Conservation (phyloP, 441 rosid species). For the Geranium incanum region DNA sequence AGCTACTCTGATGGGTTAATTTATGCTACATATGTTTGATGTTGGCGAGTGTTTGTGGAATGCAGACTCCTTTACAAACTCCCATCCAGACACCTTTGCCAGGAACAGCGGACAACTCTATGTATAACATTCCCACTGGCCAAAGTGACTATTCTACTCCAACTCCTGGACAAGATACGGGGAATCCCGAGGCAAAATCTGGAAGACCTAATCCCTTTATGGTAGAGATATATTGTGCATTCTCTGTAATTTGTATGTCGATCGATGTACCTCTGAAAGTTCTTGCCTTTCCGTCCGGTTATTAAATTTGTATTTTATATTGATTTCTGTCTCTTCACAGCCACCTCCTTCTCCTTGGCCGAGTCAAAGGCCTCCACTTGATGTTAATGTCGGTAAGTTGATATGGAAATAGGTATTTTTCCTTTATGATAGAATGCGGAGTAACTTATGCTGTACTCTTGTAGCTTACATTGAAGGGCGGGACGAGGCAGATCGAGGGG, state of each 20-base stretch:
- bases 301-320: not conserved
- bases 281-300: not conserved
- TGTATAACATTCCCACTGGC: slow-evolving; percentile 92
- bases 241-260: not conserved
- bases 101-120: slow-evolving; percentile 43
- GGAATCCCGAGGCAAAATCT: slow-evolving; percentile 47
- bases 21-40: not conserved
- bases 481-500: slow-evolving; percentile 75
- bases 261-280: not conserved
- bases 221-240: slow-evolving; percentile 41
- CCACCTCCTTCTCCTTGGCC: slow-evolving; percentile 89
- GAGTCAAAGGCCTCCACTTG: slow-evolving; percentile 67
- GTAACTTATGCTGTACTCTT: slow-evolving; percentile 19
- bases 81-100: slow-evolving; percentile 77
- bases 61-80: slow-evolving; percentile 89
- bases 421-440: slow-evolving; percentile 16
- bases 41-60: not conserved
- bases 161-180: slow-evolving; percentile 37
- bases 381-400: slow-evolving; percentile 94
- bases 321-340: slow-evolving; percentile 33
- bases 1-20: not conserved
- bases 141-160: slow-evolving; percentile 78
- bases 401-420: slow-evolving; percentile 2
- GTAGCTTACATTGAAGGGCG: slow-evolving; percentile 92
- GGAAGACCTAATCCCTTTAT: slow-evolving; percentile 75